Conservation (phyloP, 2,329 filamentous ascomycete species). For the Tolypocladium ophioglossoides region DNA sequence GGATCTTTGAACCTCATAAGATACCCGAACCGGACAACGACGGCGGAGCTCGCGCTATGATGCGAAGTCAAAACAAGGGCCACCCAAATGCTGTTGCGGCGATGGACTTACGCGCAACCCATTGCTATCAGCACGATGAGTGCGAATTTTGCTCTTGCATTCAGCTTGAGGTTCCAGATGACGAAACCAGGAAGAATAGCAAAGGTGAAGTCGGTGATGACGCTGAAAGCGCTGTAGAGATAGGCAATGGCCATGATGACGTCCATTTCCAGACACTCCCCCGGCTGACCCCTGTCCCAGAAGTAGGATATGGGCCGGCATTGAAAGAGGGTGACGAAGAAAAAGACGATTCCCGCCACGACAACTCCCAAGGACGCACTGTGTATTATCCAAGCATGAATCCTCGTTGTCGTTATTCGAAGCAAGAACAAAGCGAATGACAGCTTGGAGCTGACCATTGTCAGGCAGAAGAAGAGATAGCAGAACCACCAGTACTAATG, state of each 20-base stretch:
- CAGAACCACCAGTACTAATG: conserved; percentile 27
- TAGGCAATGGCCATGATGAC: conserved; percentile 42
- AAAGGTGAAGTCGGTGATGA: conserved; percentile 39
- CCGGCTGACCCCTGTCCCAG: conserved; percentile 24
- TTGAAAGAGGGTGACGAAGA: conserved; percentile 30
- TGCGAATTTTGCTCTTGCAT: conserved; percentile 36
- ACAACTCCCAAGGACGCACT: conserved; percentile 22
- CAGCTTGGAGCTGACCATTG: conserved; percentile 27
- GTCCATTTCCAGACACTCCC: conserved; percentile 26
- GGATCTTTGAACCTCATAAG: conserved; percentile 24
- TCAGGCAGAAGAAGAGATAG: conserved; percentile 24
- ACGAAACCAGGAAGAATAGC: conserved; percentile 43
- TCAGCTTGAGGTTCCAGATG: conserved; percentile 45
- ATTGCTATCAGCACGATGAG: conserved; percentile 43
- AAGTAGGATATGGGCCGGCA: conserved; percentile 28
- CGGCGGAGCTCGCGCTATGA: conserved; percentile 31
- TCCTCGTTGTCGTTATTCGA: conserved; percentile 23
- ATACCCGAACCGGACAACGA: conserved; percentile 29
- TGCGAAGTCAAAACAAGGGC: conserved; percentile 5
- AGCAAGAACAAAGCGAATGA: conserved; percentile 32
- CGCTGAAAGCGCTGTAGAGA: conserved; percentile 37
- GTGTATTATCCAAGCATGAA: conserved; percentile 25
- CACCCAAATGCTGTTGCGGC: background rate
- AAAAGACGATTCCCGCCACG: conserved; percentile 26
- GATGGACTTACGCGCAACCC: conserved; percentile 34